Evolutionary conservation across 2,329 filamentous ascomycete species (phyloP).

Genomic region (Fusarium sp.): DNA sequence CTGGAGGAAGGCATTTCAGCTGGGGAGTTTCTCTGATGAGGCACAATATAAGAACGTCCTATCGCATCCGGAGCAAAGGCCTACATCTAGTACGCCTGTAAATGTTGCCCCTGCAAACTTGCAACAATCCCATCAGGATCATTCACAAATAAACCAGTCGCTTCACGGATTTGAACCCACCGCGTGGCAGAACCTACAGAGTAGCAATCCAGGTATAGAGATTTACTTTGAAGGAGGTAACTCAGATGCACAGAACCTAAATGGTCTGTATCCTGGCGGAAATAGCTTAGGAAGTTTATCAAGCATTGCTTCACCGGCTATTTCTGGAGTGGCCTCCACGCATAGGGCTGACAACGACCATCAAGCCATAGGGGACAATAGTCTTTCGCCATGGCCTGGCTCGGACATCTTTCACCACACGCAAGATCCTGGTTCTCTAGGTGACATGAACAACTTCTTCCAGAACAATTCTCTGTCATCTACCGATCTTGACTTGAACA

Average conservation of each 20-base stretch:
- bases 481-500: slow-evolving; percentile 19
- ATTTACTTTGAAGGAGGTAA: slow-evolving; percentile 24
- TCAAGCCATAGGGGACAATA: background rate
- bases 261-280: slow-evolving; percentile 13
- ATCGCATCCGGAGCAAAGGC: background rate
- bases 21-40: slow-evolving; percentile 12
- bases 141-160: background rate
- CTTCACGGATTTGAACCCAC: background rate
- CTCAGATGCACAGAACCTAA: background rate
- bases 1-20: slow-evolving; percentile 35
- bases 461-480: background rate
- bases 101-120: background rate
- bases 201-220: slow-evolving; percentile 16
- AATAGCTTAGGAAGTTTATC: slow-evolving; percentile 25
- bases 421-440: slow-evolving; percentile 1
- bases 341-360: background rate
- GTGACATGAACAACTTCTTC: slow-evolving; percentile 13
- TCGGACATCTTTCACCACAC: slow-evolving; percentile 12
- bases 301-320: slow-evolving; percentile 28
- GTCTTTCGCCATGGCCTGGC: slow-evolving; percentile 23
- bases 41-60: slow-evolving; percentile 17
- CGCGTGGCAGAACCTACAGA: slow-evolving; percentile 19
- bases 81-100: background rate
- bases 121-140: background rate
- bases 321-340: slow-evolving; percentile 23